Percentiles rank a stretch among this genome's conserved stretches.
These are phyloP conservation scores for Penicillium silybi DNA, from an alignment of 495 filamentous ascomycete genomes.

Conservation along the genomic window DNA sequence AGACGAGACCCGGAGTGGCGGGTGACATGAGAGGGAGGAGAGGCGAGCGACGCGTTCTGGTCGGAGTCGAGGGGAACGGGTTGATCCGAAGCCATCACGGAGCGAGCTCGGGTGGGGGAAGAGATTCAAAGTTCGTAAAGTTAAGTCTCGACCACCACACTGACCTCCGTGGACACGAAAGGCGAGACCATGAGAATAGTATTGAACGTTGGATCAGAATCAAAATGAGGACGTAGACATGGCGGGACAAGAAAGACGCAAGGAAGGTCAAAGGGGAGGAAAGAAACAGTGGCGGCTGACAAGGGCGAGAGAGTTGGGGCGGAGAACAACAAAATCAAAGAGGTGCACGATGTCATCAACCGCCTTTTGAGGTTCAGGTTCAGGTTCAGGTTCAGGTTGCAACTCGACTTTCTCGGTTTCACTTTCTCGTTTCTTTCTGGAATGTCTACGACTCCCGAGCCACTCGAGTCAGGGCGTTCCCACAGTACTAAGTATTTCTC, in stretches of 20 bases:
- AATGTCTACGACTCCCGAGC: background rate
- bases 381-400: too few relatives aligned
- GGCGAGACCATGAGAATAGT: slow-evolving; percentile 1
- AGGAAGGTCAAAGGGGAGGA: slow-evolving; percentile 22
- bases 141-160: slow-evolving; percentile 4
- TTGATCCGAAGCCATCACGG: slow-evolving; percentile 19
- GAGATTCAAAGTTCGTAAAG: background rate
- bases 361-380: too few relatives aligned
- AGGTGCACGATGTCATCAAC: slow-evolving; percentile 25
- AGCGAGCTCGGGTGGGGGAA: slow-evolving; percentile 9
- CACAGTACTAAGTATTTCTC: background rate
- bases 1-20: slow-evolving; percentile 14
- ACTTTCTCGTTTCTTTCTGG: too few relatives aligned
- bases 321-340: slow-evolving; percentile 34
- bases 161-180: slow-evolving; percentile 25
- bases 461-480: background rate
- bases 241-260: slow-evolving; percentile 7
- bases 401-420: background rate
- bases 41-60: slow-evolving; percentile 20
- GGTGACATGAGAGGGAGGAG: slow-evolving; percentile 12
- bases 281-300: slow-evolving; percentile 37
- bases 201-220: background rate
- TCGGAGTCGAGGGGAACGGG: slow-evolving; percentile 12
- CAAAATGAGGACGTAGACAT: slow-evolving; percentile 9
- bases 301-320: slow-evolving; percentile 32